Evolutionary conservation across 1,284 basidiomycete species (phyloP), one percentile per base, ranked within the genome.

Genomic region (Trametes hirsuta): DNA sequence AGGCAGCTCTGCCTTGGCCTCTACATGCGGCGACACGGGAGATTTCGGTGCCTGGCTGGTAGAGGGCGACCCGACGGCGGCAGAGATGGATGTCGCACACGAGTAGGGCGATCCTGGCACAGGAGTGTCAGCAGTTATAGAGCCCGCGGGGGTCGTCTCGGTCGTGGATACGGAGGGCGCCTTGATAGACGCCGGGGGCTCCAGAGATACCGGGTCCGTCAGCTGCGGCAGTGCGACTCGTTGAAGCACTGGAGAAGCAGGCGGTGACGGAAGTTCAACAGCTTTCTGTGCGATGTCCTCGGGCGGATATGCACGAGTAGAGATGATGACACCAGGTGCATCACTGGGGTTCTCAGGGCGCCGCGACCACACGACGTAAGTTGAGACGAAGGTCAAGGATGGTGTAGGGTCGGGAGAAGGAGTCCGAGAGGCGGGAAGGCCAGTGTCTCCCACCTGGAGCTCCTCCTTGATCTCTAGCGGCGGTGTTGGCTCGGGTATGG

Each of bases 321-420:
- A 87, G 25, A 90, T 85, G 62, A 90, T 88, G 57, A 91, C 80
- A 8, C 84, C 82, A 3, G 86, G 87, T 0, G 88, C 88, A 54
- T 73, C 71, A 2, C 79, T 73, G 1, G 88, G 88, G 68, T 89
- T 75, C 11, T 77, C 74, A 0, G 88, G 88, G 34, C 86, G 81
- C 25, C 82, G 80, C 0, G 88, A 88, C 87, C 87, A 90, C 36
- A 90, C 81, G 9, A 83, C 86, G 77, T 80, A 87, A 37, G 62
- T 53, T 6, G 66, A 59, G 1, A 54, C 15, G 24, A 62, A 51
- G 6, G 61, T 37, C 4, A 49, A 18, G 0, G 62, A 52, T 6
- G 61, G 47, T 4, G 52, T 47, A 11, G 61, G 51, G 1, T 55
- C 36, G 10, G 62, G 37, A 10, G 57, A 58, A 36, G 62, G 64